Evolutionary conservation across 371 early-diverging fungal species (phyloP).

Genomic region (Apophysomyces trapeziformis): DNA sequence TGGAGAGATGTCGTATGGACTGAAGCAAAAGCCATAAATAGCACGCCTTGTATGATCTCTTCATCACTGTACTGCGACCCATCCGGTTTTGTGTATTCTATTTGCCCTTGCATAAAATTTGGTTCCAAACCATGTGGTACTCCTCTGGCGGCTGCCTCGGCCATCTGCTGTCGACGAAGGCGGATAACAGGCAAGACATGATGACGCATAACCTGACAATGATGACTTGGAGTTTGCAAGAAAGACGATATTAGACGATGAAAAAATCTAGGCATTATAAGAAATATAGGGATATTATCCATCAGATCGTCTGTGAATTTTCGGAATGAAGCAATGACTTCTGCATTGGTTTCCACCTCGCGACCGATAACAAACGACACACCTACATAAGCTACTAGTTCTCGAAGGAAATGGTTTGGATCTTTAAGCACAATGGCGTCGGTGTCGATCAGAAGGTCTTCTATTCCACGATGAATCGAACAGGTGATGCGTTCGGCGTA

Average conservation of each 20-base stretch:
- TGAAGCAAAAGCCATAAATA: slow-evolving; percentile 47
- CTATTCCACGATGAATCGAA: slow-evolving; percentile 21
- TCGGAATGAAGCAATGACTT: slow-evolving; percentile 39
- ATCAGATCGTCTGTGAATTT: slow-evolving; percentile 40
- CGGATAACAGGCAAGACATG: slow-evolving; percentile 26
- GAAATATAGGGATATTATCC: slow-evolving; percentile 25
- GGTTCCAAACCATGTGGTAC: slow-evolving; percentile 11
- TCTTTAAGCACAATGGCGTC: slow-evolving; percentile 15
- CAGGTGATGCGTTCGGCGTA: too few relatives aligned
- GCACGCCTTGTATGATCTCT: slow-evolving; percentile 26
- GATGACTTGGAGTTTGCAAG: slow-evolving; percentile 23
- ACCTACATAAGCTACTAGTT: slow-evolving; percentile 43
- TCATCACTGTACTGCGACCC: slow-evolving; percentile 21
- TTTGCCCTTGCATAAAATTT: slow-evolving; percentile 32
- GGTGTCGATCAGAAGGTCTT: slow-evolving; percentile 15
- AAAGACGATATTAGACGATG: slow-evolving; percentile 32
- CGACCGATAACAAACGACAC: slow-evolving; percentile 35
- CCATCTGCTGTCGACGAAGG: slow-evolving; percentile 17
- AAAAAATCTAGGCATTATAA: slow-evolving; percentile 22
- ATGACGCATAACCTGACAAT: slow-evolving; percentile 31
- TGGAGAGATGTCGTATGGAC: slow-evolving; percentile 43
- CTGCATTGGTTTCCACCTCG: slow-evolving; percentile 27
- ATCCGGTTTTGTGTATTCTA: slow-evolving; percentile 26
- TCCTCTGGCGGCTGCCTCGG: slow-evolving; percentile 2
- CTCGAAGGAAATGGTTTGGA: slow-evolving; percentile 28